Evolutionary conservation across 257 asterid genomes (phyloP).

Genomic region (Rehmannia glutinosa): DNA sequence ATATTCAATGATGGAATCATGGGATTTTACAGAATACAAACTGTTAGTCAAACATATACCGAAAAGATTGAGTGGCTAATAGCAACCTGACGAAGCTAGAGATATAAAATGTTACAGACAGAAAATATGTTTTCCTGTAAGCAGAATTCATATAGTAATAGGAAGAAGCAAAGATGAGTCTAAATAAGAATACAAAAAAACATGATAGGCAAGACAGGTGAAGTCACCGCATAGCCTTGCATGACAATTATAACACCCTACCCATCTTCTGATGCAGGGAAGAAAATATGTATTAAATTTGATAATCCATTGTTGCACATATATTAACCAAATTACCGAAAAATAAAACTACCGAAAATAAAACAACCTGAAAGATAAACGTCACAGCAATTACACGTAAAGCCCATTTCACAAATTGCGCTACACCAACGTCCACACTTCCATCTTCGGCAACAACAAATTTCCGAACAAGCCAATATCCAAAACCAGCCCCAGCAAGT

Average conservation of each 20-base stretch:
- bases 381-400: conserved; percentile 66
- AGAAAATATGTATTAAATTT: background rate
- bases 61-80: background rate
- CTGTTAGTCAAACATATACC: background rate
- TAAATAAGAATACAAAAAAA: background rate
- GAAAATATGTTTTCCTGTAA: background rate
- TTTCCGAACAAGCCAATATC: conserved; percentile 89
- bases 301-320: conserved; percentile 1
- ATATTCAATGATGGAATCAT: background rate
- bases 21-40: background rate
- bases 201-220: background rate
- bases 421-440: conserved; percentile 74
- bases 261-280: background rate
- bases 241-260: conserved; percentile 1
- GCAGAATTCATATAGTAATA: background rate
- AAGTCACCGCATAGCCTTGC: background rate
- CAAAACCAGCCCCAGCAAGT: conserved; percentile 89
- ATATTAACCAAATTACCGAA: background rate
- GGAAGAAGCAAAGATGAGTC: conserved; percentile 1
- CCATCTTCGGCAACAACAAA: conserved; percentile 83
- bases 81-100: background rate
- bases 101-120: background rate
- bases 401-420: conserved; percentile 95
- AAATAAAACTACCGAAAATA: background rate
- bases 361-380: conserved; percentile 68